Evolutionary conservation across 495 filamentous ascomycete genomes (phyloP).

Genomic region (Lichina pygmaea): DNA sequence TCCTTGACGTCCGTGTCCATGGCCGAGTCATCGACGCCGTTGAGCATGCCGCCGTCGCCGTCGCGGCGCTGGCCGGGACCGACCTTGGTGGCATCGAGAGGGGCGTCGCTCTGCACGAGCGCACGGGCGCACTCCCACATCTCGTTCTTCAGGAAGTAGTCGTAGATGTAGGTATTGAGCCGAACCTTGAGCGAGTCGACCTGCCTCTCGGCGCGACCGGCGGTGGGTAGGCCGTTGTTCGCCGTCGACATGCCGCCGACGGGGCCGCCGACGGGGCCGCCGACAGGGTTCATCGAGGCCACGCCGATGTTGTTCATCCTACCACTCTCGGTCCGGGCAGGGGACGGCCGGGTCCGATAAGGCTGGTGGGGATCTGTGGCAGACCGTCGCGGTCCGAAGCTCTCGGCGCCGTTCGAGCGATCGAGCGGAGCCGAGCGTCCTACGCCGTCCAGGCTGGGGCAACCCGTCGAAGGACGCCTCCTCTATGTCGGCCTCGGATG

Average conservation of each 20-base stretch:
- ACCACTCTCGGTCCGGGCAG: not conserved
- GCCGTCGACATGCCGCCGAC: constrained; percentile 9
- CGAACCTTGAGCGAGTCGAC: not conserved
- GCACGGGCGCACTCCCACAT: constrained; percentile 58
- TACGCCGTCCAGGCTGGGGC: no score
- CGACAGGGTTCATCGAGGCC: constrained; percentile 11
- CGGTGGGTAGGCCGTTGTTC: constrained; percentile 4
- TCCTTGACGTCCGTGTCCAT: constrained; percentile 58
- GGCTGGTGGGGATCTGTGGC: no score
- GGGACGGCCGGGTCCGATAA: no score
- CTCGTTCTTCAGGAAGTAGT: constrained; percentile 67
- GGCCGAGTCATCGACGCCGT: constrained; percentile 52
- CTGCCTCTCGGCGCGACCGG: not conserved
- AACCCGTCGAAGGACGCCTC: no score
- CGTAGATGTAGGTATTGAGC: constrained; percentile 92
- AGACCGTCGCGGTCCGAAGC: no score
- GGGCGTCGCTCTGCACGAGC: constrained; percentile 33
- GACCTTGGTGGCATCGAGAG: constrained; percentile 17
- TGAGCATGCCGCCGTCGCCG: constrained; percentile 31
- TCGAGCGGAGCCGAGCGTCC: no score
- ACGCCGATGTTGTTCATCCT: constrained; percentile 12
- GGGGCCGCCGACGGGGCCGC: constrained; percentile 6
- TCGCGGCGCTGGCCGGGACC: constrained; percentile 19
- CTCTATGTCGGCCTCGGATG: no score
- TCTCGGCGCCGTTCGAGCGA: no score